These are phyloP conservation scores for Termitomyces sp. DNA, from an alignment of 768 basidiomycete genomes.

Conservation along the genomic window DNA sequence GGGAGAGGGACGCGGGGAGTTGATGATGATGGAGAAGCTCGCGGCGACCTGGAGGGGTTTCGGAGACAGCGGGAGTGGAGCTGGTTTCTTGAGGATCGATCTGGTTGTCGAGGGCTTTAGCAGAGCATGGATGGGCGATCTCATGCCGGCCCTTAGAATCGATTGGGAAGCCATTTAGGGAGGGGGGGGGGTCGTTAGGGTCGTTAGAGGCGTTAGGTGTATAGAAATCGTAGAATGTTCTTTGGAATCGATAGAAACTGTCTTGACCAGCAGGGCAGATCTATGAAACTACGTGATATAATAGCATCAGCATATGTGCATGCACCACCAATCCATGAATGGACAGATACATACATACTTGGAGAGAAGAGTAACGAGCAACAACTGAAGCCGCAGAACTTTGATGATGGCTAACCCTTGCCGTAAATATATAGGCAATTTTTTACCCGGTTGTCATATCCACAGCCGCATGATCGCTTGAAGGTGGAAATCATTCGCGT, in stretches of 20 bases:
- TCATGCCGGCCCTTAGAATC: constrained; percentile 28
- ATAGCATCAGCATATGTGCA: not conserved
- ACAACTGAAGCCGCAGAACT: constrained; percentile 12
- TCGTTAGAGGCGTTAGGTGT: constrained; percentile 16
- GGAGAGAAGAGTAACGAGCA: constrained; percentile 9
- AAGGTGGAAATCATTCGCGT: too few species aligned
- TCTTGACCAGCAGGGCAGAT: constrained; percentile 45
- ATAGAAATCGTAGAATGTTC: constrained; percentile 10
- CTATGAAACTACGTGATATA: constrained; percentile 8
- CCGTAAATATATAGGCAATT: constrained; percentile 6
- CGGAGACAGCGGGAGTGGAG: constrained; percentile 31
- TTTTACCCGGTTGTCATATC: constrained; percentile 13
- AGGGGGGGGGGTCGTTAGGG: too few species aligned
- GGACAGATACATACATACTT: not conserved
- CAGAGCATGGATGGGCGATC: constrained; percentile 25
- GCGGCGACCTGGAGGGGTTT: constrained; percentile 22
- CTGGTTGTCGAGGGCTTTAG: constrained; percentile 21
- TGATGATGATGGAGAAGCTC: constrained; percentile 26
- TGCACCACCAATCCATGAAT: too few species aligned
- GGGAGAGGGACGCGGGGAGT: constrained; percentile 29
- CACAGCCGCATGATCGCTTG: constrained; percentile 6
- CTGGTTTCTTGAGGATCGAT: constrained; percentile 36
- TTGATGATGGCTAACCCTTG: not conserved
- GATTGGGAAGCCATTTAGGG: constrained; percentile 32
- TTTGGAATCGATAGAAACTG: constrained; percentile 29